A percentile compares a stretch with the other conserved stretches of the same genome.
phyloP scores from a whole-genome alignment of 805 yeast genomes.

The Saturnispora saitoi region DNA sequence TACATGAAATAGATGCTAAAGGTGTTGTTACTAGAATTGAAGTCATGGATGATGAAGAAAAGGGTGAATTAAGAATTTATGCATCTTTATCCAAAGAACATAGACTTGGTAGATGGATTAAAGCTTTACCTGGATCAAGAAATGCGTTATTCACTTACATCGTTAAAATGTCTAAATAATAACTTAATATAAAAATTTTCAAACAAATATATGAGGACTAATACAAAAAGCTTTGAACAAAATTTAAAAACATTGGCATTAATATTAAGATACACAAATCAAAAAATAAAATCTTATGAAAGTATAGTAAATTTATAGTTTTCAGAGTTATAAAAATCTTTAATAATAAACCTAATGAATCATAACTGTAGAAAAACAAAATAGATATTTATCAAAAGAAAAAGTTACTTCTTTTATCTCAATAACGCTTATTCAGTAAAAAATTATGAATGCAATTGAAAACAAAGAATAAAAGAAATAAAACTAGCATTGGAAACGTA shows the following conservation, averaged over 20 bases:
- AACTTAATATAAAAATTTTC: background rate
- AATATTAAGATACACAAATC: slow-evolving; percentile 1
- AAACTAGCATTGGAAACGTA: background rate
- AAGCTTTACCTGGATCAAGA: slow-evolving; percentile 54
- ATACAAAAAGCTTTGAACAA: background rate
- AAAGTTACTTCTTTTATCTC: background rate
- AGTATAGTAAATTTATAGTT: background rate
- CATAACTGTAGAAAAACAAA: background rate
- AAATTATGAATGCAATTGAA: background rate
- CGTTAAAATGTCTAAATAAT: slow-evolving; percentile 23
- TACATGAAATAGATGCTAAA: slow-evolving; percentile 52
- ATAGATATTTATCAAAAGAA: background rate
- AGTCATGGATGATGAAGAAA: slow-evolving; percentile 41
- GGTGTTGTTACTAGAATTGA: slow-evolving; percentile 67
- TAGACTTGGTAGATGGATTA: slow-evolving; percentile 80
- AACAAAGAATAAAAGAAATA: slow-evolving; percentile 1
- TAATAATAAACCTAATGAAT: background rate
- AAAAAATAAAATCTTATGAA: background rate
- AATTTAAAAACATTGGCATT: background rate
- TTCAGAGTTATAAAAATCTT: background rate
- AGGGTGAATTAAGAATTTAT: slow-evolving; percentile 44
- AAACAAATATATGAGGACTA: background rate
- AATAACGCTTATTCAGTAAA: background rate
- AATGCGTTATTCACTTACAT: slow-evolving; percentile 60
- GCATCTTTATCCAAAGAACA: slow-evolving; percentile 80